Conservation (phyloP, 176 grass and related monocot genomes). For the Neostapfia colusana region DNA sequence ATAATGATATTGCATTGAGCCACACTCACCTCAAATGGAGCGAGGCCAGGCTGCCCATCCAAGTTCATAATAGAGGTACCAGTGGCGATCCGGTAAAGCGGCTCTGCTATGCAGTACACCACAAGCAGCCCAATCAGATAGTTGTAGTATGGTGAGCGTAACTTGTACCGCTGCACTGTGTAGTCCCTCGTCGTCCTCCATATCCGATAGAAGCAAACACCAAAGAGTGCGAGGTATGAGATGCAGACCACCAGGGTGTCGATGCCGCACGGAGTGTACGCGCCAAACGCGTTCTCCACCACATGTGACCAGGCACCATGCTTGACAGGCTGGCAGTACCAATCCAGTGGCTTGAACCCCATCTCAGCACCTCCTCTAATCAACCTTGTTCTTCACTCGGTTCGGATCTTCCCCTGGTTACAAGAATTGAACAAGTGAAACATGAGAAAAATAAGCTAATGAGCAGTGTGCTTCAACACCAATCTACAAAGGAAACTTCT, state of each 20-base stretch:
- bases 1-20: not conserved
- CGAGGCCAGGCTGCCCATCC: constrained; percentile 67
- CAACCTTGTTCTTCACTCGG: constrained; percentile 27
- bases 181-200: constrained; percentile 76
- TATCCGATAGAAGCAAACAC: constrained; percentile 85
- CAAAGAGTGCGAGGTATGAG: constrained; percentile 80
- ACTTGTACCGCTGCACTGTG: constrained; percentile 65
- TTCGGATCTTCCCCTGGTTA: constrained; percentile 32
- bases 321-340: constrained; percentile 89
- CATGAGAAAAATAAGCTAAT: constrained; percentile 2
- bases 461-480: constrained; percentile 17
- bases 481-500: constrained; percentile 1
- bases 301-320: constrained; percentile 64
- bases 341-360: constrained; percentile 71
- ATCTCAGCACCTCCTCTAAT: constrained; percentile 38
- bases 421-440: constrained; percentile 5
- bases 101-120: constrained; percentile 57
- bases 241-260: constrained; percentile 75
- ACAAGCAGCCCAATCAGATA: constrained; percentile 70
- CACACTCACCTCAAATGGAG: constrained; percentile 83
- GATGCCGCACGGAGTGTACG: constrained; percentile 83
- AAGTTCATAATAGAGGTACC: constrained; percentile 75
- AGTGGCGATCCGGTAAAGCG: constrained; percentile 61
- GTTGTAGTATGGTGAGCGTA: constrained; percentile 64
- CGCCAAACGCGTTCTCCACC: constrained; percentile 69